Evolutionary conservation across 2,329 filamentous ascomycete species (phyloP), one percentile per base, ranked within the genome.

Genomic region (Dactylellina cionopaga): DNA sequence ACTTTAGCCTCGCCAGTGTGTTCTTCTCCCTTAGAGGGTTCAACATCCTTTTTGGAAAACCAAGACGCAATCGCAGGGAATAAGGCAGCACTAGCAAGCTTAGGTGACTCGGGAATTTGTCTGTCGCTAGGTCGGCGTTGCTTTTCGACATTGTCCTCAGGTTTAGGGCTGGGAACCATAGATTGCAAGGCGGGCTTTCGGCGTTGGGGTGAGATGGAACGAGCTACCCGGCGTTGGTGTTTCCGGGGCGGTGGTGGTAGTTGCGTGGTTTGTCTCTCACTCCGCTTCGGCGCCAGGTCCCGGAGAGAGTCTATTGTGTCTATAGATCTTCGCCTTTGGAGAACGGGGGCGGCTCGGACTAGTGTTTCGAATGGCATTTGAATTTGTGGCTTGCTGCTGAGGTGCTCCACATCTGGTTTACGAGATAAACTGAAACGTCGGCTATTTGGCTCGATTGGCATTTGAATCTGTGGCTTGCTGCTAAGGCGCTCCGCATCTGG

Each of bases 301-400:
- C 37, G 54, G n/a, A 49, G 19, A 22, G 64, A 69, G 5, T 51
- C 43, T 35, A 58, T 58, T 7, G 62, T 66, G 17, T 66, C 62
- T 6, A 66, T 52, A 25, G 62, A 66, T 41, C 62, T 41, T 17
- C 62, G 51, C 24, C 62, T 49, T 4, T 27, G 41, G 9, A 44
- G 62, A 24, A 33, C 44, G 3, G 39, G 43, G 11, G 13, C 25
- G 41, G n/a, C 22, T 41, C 2, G 5, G 5, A 5, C 29, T 13
- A 4, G 33, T 15, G 9, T 55, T 35, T 6, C 39, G 51, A 19
- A 41, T 41, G 19, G 17, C 19, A 17, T 55, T 39, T 9, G 51
- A 31, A 13, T 27, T 17, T 27, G 7, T 19, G 13, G 22, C 22
- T n/a, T n/a, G n/a, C 49, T 9, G 51, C 9, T 29, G 33, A 29